These are phyloP conservation scores for Aspergillus awamori DNA, from an alignment of 2,329 filamentous ascomycete genomes.

Conservation along the genomic window DNA sequence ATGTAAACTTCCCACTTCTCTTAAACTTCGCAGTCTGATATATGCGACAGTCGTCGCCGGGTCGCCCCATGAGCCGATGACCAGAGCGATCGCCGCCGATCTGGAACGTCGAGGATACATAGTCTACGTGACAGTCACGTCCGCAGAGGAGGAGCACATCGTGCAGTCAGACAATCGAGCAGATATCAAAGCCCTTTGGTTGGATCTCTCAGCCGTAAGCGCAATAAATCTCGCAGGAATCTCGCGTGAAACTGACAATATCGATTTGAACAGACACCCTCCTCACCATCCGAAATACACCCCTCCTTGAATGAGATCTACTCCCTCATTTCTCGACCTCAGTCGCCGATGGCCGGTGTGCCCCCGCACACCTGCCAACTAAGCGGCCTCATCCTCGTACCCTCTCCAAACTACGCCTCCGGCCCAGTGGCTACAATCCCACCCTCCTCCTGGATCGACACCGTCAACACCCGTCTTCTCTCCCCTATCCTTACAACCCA, in stretches of 20 bases:
- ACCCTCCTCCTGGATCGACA: conserved; percentile 81
- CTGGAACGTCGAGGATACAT: conserved; percentile 90
- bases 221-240: neutral
- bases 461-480: conserved; percentile 88
- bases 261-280: conserved; percentile 55
- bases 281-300: conserved; percentile 60
- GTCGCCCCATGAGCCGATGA: conserved; percentile 81
- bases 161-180: conserved; percentile 75
- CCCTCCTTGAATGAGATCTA: conserved; percentile 71
- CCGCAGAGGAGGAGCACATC: conserved; percentile 79
- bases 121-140: conserved; percentile 85
- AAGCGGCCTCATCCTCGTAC: conserved; percentile 79
- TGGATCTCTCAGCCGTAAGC: conserved; percentile 69
- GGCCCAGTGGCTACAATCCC: conserved; percentile 84
- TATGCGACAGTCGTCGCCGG: conserved; percentile 72
- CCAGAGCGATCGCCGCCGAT: conserved; percentile 79
- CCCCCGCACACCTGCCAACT: conserved; percentile 75
- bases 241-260: conserved; percentile 18
- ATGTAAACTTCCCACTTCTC: conserved; percentile 24
- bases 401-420: conserved; percentile 74
- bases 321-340: conserved; percentile 71
- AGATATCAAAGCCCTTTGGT: conserved; percentile 78
- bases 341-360: conserved; percentile 74
- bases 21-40: conserved; percentile 12
- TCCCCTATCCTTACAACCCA: conserved; percentile 88